phyloP scores from a whole-genome alignment of 106 monocot species.

The Allium fistulosum region DNA sequence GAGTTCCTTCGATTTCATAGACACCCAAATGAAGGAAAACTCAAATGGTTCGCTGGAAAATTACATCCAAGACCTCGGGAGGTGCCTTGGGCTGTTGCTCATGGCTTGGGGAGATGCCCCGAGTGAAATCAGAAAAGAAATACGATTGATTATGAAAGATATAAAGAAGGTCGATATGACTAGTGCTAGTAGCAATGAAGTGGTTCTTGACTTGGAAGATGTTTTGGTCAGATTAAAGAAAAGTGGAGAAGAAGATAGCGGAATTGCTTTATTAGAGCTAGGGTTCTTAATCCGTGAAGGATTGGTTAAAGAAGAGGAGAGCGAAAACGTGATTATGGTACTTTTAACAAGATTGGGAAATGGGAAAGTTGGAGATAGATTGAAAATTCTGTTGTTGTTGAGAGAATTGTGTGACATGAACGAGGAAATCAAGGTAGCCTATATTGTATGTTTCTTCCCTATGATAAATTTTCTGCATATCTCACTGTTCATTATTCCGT shows the following conservation, averaged over 20 bases:
- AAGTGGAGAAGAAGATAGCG: constrained; percentile 31
- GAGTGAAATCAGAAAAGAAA: constrained; percentile 5
- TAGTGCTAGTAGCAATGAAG: neutral
- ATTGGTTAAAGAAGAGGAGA: constrained; percentile 19
- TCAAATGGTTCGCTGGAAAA: constrained; percentile 5
- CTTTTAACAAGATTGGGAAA: constrained; percentile 31
- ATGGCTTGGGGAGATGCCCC: constrained; percentile 26
- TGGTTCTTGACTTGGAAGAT: constrained; percentile 33
- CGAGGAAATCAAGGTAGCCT: constrained; percentile 49
- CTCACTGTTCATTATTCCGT: neutral
- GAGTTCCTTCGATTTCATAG: constrained; percentile 10
- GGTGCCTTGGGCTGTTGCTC: constrained; percentile 26
- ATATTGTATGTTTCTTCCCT: neutral
- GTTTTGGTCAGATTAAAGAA: constrained; percentile 41
- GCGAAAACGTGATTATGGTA: constrained; percentile 22
- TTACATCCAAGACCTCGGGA: constrained; percentile 20
- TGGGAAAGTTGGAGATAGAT: constrained; percentile 27
- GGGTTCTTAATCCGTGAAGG: constrained; percentile 26
- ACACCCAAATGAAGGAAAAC: constrained; percentile 2
- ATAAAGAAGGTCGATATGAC: constrained; percentile 27
- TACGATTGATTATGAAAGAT: neutral
- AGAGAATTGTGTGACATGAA: constrained; percentile 29
- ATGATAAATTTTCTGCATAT: neutral
- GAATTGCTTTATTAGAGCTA: constrained; percentile 22
- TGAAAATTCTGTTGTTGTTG: constrained; percentile 38